Percentiles rank a stretch among this genome's conserved stretches.
Conservation (phyloP, 139 green algal genomes). For the Tetradesmus lagerheimii region DNA sequence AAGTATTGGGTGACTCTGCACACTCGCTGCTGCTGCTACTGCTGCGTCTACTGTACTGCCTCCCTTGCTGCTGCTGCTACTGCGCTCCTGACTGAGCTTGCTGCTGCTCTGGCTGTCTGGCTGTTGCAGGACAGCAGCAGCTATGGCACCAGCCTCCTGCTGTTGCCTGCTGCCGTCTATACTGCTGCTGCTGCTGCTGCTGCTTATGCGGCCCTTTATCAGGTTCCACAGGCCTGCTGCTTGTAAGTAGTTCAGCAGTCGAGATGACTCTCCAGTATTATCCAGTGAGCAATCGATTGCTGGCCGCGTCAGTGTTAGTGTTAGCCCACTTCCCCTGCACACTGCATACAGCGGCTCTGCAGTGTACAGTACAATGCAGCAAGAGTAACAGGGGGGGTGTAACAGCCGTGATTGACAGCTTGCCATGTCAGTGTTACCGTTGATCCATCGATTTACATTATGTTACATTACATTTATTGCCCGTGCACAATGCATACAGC, state of each 20-base stretch:
- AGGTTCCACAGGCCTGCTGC: background rate
- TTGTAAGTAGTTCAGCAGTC: background rate
- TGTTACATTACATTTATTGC: too few relatives aligned
- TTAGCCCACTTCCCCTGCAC: background rate
- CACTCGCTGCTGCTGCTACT: background rate
- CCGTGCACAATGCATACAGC: background rate
- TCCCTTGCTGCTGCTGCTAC: background rate
- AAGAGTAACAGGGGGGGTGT: background rate
- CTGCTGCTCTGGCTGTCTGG: background rate
- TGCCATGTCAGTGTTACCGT: background rate
- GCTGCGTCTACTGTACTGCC: background rate
- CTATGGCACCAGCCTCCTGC: background rate
- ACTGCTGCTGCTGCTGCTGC: conserved; percentile 24
- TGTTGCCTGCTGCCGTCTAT: background rate
- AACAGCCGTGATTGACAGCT: too few relatives aligned
- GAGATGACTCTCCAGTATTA: background rate
- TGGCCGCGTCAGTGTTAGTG: conserved; percentile 22
- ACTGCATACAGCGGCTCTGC: conserved; percentile 41
- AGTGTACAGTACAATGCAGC: background rate
- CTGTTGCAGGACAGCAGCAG: background rate
- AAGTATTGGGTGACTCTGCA: conserved; percentile 5
- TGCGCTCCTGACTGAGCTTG: background rate
- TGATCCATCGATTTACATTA: too few relatives aligned
- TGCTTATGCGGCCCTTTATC: background rate
- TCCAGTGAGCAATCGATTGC: conserved; percentile 28